Conservation (phyloP, 352 stramenopile species). For the Globisporangium spiculum region DNA sequence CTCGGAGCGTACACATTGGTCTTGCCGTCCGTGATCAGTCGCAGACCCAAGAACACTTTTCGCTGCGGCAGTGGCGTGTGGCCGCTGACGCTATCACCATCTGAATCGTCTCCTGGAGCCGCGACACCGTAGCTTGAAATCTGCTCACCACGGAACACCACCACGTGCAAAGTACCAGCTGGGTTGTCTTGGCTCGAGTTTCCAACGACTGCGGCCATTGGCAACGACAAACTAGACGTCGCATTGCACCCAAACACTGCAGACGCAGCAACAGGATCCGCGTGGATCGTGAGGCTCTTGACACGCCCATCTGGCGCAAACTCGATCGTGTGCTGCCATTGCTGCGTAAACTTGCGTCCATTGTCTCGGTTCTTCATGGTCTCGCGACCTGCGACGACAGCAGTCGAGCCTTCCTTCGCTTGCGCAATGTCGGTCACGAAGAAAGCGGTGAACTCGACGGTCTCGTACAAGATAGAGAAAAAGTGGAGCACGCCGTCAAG, state of each 20-base stretch:
- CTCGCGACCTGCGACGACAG: conserved; percentile 77
- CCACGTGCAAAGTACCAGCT: conserved; percentile 64
- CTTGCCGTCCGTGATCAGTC: conserved; percentile 79
- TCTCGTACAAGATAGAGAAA: conserved; percentile 89
- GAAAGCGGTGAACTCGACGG: conserved; percentile 85
- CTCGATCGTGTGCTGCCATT: conserved; percentile 89
- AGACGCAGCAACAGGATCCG: conserved; percentile 80
- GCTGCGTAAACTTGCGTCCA: conserved; percentile 85
- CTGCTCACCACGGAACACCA: conserved; percentile 82
- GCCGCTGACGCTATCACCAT: conserved; percentile 39
- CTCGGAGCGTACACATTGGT: conserved; percentile 85
- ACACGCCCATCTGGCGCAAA: conserved; percentile 83
- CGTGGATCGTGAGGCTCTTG: conserved; percentile 84
- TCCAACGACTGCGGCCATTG: conserved; percentile 80
- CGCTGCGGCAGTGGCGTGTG: conserved; percentile 32
- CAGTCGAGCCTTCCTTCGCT: conserved; percentile 77
- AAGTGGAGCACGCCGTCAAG: conserved; percentile 86
- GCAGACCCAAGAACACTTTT: conserved; percentile 66
- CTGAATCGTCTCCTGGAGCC: conserved; percentile 49
- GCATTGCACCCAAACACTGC: conserved; percentile 87
- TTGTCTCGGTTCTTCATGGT: conserved; percentile 90
- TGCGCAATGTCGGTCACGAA: conserved; percentile 89
- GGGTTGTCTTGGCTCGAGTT: conserved; percentile 79
- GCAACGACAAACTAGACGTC: conserved; percentile 80
- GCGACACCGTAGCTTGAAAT: conserved; percentile 62